Conservation (phyloP, 768 basidiomycete species). For the Lentinula lateritia region DNA sequence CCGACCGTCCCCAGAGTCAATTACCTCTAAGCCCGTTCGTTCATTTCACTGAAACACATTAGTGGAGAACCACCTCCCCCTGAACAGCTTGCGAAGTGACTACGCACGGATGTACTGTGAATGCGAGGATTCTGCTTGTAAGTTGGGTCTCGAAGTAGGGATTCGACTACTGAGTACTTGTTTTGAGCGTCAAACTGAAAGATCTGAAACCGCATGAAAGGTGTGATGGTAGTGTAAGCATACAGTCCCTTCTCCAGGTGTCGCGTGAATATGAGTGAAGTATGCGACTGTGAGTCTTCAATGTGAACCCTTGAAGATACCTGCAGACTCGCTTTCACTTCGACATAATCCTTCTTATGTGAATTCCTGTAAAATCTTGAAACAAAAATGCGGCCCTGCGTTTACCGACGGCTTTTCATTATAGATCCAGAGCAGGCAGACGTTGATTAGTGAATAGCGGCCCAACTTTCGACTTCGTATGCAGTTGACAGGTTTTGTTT, state of each 20-base stretch:
- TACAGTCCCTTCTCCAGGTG: background rate
- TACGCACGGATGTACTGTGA: background rate
- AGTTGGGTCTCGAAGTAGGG: background rate
- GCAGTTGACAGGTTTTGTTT: too few relatives aligned
- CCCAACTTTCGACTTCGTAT: too few relatives aligned
- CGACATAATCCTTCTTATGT: background rate
- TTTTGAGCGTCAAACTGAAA: background rate
- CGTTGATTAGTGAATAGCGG: too few relatives aligned
- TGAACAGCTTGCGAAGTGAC: background rate
- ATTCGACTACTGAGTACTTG: background rate
- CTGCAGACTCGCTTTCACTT: background rate
- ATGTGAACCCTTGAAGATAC: background rate
- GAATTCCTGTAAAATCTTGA: background rate
- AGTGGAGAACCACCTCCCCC: background rate
- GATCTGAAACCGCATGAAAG: background rate
- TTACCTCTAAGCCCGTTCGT: background rate
- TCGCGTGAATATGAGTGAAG: background rate
- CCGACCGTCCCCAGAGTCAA: background rate
- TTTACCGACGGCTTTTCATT: background rate
- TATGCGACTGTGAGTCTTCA: background rate
- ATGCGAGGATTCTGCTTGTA: background rate
- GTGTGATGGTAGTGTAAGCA: background rate
- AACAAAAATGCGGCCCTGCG: background rate
- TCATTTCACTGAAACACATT: constrained; percentile 5
- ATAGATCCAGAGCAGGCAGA: too few relatives aligned